phyloP scores from a whole-genome alignment of 257 asterid genomes.

The Ajuga chamaepitys region DNA sequence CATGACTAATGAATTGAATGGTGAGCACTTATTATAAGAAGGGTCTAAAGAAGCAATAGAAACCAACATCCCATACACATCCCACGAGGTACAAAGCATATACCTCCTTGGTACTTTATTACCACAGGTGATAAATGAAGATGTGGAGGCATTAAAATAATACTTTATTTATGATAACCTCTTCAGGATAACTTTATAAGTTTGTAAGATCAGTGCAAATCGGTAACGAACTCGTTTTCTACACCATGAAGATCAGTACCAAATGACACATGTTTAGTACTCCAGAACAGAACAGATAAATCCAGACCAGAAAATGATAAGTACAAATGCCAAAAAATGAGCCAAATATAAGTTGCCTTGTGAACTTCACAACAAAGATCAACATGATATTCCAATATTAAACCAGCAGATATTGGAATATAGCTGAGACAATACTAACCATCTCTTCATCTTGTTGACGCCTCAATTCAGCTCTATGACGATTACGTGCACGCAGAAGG shows the following conservation, averaged over 20 bases:
- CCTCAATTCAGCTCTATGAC: conserved; percentile 56
- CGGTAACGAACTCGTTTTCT: neutral
- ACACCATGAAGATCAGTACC: neutral
- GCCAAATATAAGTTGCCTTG: neutral
- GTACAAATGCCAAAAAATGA: neutral
- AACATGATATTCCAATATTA: neutral
- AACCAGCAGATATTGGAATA: neutral
- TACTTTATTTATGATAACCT: too few relatives aligned
- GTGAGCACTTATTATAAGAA: neutral
- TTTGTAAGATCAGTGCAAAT: neutral
- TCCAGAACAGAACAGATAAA: neutral
- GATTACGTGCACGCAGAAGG: conserved; percentile 64
- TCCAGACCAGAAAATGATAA: neutral
- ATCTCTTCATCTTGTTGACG: conserved; percentile 87
- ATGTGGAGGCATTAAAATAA: neutral
- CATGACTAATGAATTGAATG: neutral
- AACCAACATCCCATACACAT: conserved; percentile 1
- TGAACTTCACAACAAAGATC: conserved; percentile 4
- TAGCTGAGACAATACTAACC: conserved; percentile 41
- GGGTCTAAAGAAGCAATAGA: neutral
- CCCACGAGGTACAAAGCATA: conserved; percentile 2
- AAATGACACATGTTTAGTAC: neutral
- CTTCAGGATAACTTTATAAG: neutral
- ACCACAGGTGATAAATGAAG: neutral
- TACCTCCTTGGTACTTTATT: too few relatives aligned